Evolutionary conservation across 1,139 yeast genomes (phyloP).

Genomic region (Pneumocystis canis): DNA sequence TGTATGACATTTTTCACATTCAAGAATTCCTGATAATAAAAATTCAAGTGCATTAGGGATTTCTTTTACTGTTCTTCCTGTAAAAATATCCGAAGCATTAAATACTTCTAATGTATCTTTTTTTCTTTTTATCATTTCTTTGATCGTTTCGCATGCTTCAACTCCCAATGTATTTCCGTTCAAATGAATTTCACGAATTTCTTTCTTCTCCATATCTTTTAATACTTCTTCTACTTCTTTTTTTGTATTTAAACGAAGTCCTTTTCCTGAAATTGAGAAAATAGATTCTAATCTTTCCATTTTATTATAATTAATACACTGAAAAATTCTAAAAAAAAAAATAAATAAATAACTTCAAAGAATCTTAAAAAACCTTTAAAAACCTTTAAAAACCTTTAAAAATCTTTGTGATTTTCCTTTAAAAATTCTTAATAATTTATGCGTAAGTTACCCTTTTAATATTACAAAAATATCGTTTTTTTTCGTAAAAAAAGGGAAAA

Average conservation of each 20-base stretch:
- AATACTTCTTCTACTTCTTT: constrained; percentile 59
- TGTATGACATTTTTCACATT: constrained; percentile 53
- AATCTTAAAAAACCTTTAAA: no score
- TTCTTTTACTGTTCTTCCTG: constrained; percentile 87
- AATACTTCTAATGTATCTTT: neutral
- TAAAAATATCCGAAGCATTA: constrained; percentile 66
- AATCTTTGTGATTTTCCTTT: no score
- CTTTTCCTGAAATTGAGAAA: neutral
- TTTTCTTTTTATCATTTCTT: constrained; percentile 28
- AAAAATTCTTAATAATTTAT: no score
- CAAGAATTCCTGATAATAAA: constrained; percentile 57
- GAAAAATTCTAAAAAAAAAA: no score
- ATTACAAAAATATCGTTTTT: no score
- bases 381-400: no score
- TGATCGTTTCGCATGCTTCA: constrained; percentile 49
- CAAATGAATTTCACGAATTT: constrained; percentile 52
- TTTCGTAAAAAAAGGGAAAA: no score
- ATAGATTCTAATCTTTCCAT: no score
- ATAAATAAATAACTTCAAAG: no score
- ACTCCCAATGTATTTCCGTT: constrained; percentile 92
- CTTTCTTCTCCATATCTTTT: constrained; percentile 33
- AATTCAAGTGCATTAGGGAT: constrained; percentile 70
- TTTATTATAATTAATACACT: no score
- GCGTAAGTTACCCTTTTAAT: no score
- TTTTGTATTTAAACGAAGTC: constrained; percentile 45